Evolutionary conservation across 371 early-diverging fungal genomes (phyloP).

Genomic region (Mucor piriformis): DNA sequence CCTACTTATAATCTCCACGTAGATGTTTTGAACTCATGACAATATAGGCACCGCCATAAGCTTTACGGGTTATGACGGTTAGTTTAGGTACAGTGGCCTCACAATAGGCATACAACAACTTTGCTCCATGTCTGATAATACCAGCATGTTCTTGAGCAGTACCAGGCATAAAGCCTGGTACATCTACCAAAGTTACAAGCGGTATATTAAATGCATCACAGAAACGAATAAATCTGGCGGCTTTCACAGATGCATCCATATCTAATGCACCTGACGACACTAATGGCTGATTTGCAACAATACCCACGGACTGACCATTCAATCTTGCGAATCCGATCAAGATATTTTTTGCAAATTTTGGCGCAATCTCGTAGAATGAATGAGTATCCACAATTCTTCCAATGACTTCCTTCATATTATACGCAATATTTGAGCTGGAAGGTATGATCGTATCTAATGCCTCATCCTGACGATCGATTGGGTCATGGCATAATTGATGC

Average conservation of each 20-base stretch:
- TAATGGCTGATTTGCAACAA: conserved; percentile 95
- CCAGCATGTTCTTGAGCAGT: conserved; percentile 95
- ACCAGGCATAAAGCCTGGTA: conserved; percentile 97
- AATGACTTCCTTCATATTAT: conserved; percentile 94
- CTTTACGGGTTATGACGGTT: conserved; percentile 94
- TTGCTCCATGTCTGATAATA: conserved; percentile 97
- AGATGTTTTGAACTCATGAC: conserved; percentile 98
- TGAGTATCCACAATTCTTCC: conserved; percentile 83
- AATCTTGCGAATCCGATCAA: conserved; percentile 89
- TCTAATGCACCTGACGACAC: conserved; percentile 96
- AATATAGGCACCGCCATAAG: conserved; percentile 98
- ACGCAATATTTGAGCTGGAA: conserved; percentile 88
- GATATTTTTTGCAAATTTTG: conserved; percentile 94
- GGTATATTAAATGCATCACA: conserved; percentile 97
- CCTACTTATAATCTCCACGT: conserved; percentile 82
- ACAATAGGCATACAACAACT: conserved; percentile 94
- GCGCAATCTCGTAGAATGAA: conserved; percentile 89
- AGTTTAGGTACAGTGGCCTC: conserved; percentile 98
- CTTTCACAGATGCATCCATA: conserved; percentile 95
- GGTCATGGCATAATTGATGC: conserved; percentile 72
- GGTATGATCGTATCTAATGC: conserved; percentile 91
- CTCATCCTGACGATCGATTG: conserved; percentile 72
- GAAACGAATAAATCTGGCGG: conserved; percentile 95
- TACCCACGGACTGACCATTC: conserved; percentile 88
- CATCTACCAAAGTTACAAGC: conserved; percentile 94